phyloP scores from a whole-genome alignment of 495 filamentous ascomycete species.

The Glutinoglossum americanum region DNA sequence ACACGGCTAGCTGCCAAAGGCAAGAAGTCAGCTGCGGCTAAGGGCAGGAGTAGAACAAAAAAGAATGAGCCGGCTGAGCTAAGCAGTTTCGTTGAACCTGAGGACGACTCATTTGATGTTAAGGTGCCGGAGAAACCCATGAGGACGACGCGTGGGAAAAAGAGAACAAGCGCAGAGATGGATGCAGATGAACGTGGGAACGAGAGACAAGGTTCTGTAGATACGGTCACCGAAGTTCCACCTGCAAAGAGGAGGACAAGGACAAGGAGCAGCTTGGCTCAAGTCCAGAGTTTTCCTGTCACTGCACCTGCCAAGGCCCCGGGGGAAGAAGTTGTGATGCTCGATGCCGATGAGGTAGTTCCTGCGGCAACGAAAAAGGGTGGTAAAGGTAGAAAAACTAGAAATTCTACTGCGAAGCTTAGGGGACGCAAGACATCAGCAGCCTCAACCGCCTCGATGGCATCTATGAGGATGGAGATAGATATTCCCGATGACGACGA shows the following conservation, averaged over 20 bases:
- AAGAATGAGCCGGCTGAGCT: conserved; percentile 17
- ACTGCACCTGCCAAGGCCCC: not conserved
- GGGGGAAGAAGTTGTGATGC: not conserved
- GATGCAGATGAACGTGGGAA: conserved; percentile 25
- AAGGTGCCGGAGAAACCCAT: conserved; percentile 13
- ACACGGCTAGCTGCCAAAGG: conserved; percentile 23
- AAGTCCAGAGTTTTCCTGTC: not conserved
- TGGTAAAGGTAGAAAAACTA: conserved; percentile 22
- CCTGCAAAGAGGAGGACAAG: conserved; percentile 44
- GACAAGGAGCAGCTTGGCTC: conserved; percentile 16
- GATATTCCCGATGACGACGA: conserved; percentile 33
- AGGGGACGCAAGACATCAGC: conserved; percentile 30
- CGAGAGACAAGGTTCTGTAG: conserved; percentile 7
- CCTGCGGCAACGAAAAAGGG: conserved; percentile 13
- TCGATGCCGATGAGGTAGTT: conserved; percentile 7
- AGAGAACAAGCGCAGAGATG: conserved; percentile 41
- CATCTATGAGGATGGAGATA: conserved; percentile 14
- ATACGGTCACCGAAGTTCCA: conserved; percentile 19
- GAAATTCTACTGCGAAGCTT: conserved; percentile 18
- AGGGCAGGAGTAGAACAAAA: conserved; percentile 25
- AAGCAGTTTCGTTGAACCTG: not conserved
- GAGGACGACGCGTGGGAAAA: conserved; percentile 33
- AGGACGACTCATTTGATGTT: conserved; percentile 6
- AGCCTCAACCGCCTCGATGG: conserved; percentile 24
- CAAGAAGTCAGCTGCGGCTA: conserved; percentile 14